phyloP scores from a whole-genome alignment of 164 flowering plant genomes.

The Stephania yunnanensis region DNA sequence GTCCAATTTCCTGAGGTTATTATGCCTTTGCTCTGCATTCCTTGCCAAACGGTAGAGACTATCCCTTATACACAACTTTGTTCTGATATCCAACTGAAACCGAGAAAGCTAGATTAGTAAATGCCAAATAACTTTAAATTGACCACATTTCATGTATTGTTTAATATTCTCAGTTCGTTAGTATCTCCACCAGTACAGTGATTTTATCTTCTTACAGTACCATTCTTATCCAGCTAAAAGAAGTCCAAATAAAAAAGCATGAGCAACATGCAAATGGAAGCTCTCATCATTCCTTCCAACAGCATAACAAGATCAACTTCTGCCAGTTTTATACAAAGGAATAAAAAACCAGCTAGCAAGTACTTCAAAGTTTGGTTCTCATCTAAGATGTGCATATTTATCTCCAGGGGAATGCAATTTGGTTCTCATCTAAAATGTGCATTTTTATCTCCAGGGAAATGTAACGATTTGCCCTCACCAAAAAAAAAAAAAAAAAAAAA shows the following conservation, averaged over 20 bases:
- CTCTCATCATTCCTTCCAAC: neutral
- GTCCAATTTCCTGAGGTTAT: slow-evolving; percentile 16
- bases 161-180: neutral
- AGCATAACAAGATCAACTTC: neutral
- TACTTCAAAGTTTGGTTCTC: neutral
- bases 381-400: neutral
- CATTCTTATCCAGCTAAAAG: neutral
- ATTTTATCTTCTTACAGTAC: neutral
- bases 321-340: neutral
- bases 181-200: neutral
- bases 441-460: too few relatives aligned
- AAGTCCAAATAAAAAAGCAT: too few relatives aligned
- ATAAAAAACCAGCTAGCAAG: too few relatives aligned
- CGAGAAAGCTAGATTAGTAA: slow-evolving; percentile 15
- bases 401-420: too few relatives aligned
- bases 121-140: slow-evolving; percentile 3
- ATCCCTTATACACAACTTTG: slow-evolving; percentile 79
- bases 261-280: neutral
- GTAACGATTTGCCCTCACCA: too few relatives aligned
- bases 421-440: too few relatives aligned
- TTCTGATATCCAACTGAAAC: slow-evolving; percentile 72
- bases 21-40: slow-evolving; percentile 81
- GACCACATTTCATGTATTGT: neutral
- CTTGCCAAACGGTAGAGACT: slow-evolving; percentile 85
- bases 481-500: too few relatives aligned